Conservation (phyloP, 2,329 filamentous ascomycete genomes). For the Penicillium corylophilum region DNA sequence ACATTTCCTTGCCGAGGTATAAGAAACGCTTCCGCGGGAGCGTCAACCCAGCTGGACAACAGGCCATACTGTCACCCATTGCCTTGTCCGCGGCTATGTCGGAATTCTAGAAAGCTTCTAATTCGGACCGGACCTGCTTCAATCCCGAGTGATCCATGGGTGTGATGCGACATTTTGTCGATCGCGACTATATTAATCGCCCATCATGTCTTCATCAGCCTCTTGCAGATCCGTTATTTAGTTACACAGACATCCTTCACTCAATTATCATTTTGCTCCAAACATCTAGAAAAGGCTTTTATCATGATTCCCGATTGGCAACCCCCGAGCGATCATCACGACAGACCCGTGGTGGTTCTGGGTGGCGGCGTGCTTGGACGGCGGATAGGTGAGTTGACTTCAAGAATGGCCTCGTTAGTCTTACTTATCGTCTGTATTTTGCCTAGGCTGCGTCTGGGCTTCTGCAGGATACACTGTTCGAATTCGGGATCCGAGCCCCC, state of each 20-base stretch:
- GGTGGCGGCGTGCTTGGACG: constrained; percentile 45
- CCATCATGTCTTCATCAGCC: not conserved
- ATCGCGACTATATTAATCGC: not conserved
- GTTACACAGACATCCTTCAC: not conserved
- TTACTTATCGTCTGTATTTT: not conserved
- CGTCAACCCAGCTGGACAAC: not conserved
- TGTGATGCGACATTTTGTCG: not conserved
- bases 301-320: constrained; percentile 23
- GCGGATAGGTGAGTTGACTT: constrained; percentile 33
- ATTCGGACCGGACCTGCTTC: not conserved
- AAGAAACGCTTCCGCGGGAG: not conserved
- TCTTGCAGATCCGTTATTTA: not conserved
- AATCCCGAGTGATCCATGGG: not conserved
- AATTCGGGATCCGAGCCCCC: constrained; percentile 32
- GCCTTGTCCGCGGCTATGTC: not conserved
- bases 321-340: constrained; percentile 28
- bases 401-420: not conserved
- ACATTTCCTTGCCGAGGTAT: not conserved
- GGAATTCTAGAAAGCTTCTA: not conserved
- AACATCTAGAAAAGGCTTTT: constrained; percentile 18
- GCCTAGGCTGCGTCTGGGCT: constrained; percentile 30
- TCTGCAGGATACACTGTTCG: constrained; percentile 28
- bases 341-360: constrained; percentile 42
- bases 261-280: not conserved
- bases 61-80: not conserved